These are phyloP conservation scores for Castanea sativa DNA, from an alignment of 306 rosid genomes.

Conservation along the genomic window DNA sequence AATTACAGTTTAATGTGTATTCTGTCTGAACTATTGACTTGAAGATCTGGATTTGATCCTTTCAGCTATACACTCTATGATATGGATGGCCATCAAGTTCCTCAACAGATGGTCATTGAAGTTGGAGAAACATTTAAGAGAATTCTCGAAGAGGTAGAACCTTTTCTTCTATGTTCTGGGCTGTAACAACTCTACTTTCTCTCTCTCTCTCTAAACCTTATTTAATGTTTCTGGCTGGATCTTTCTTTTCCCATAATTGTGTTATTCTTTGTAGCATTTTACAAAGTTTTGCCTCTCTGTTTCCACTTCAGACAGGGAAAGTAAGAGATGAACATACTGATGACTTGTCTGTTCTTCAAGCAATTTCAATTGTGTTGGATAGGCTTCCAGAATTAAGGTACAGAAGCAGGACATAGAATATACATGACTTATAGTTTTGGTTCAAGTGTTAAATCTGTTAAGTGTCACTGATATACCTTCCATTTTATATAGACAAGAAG, in stretches of 20 bases:
- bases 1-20: neutral
- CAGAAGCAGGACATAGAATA: neutral
- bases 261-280: slow-evolving; percentile 17
- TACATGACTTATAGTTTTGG: neutral
- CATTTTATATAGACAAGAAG: slow-evolving; percentile 50
- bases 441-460: slow-evolving; percentile 12
- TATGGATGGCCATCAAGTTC: slow-evolving; percentile 69
- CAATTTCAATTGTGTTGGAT: slow-evolving; percentile 56
- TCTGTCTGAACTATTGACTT: neutral
- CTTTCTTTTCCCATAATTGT: neutral
- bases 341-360: slow-evolving; percentile 64
- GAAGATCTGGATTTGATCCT: slow-evolving; percentile 17
- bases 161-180: slow-evolving; percentile 2
- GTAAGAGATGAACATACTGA: slow-evolving; percentile 63
- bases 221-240: neutral
- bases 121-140: slow-evolving; percentile 70
- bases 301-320: slow-evolving; percentile 49
- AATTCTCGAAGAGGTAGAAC: slow-evolving; percentile 59
- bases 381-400: slow-evolving; percentile 68
- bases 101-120: slow-evolving; percentile 59
- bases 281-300: slow-evolving; percentile 10
- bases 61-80: slow-evolving; percentile 69
- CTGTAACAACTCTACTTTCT: neutral
- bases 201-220: neutral
- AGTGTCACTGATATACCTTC: slow-evolving; percentile 3